Evolutionary conservation across 2,329 filamentous ascomycete species (phyloP).

Genomic region (Hypoxylon sp.): DNA sequence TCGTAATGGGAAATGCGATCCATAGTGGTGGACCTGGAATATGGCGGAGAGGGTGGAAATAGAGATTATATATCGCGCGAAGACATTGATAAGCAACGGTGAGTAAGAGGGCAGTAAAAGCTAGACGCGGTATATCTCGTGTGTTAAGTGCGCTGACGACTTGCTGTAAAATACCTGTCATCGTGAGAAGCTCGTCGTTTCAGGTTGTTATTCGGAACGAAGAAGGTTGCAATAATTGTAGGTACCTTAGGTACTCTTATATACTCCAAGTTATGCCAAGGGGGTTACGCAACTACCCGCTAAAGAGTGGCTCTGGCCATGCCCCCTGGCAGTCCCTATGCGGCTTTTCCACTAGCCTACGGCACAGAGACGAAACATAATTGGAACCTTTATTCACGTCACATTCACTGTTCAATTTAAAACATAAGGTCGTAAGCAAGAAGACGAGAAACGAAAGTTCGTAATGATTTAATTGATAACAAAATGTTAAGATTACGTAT

Average conservation of each 20-base stretch:
- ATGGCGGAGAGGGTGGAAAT: slow-evolving; percentile 52
- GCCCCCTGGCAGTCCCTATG: neutral
- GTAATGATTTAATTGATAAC: no score
- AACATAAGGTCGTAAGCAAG: neutral
- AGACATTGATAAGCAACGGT: slow-evolving; percentile 30
- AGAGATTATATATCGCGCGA: slow-evolving; percentile 50
- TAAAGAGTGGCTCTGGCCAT: neutral
- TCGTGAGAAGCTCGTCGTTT: slow-evolving; percentile 15
- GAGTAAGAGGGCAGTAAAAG: slow-evolving; percentile 15
- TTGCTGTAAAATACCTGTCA: slow-evolving; percentile 38
- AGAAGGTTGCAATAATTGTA: neutral
- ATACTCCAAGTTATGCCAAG: slow-evolving; percentile 1
- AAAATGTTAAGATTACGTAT: neutral
- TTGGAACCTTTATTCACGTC: neutral
- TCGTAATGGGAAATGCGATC: slow-evolving; percentile 47
- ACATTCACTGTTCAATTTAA: neutral
- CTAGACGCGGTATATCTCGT: slow-evolving; percentile 11
- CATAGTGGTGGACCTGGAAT: slow-evolving; percentile 50
- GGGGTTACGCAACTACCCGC: slow-evolving; percentile 5
- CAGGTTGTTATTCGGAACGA: slow-evolving; percentile 1
- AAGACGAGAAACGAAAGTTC: neutral
- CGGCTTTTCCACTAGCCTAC: neutral
- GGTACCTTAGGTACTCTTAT: no score
- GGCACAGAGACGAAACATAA: neutral
- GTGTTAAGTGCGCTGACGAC: slow-evolving; percentile 18